These are phyloP conservation scores for Penicillium nordicum DNA, from an alignment of 2,329 filamentous ascomycete species.

Conservation along the genomic window DNA sequence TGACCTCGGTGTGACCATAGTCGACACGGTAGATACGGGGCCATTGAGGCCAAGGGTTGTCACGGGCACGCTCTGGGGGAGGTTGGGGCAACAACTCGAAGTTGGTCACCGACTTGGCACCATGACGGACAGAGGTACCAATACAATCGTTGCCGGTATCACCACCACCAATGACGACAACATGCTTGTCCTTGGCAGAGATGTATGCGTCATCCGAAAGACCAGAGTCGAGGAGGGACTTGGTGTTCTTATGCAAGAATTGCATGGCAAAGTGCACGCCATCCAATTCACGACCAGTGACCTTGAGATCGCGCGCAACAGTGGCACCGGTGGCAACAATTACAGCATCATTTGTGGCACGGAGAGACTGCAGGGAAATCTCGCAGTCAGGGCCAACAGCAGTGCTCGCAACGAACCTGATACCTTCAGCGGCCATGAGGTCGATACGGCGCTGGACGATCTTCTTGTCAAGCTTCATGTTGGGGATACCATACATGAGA, in stretches of 20 bases:
- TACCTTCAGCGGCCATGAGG: slow-evolving; percentile 86
- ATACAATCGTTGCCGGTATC: slow-evolving; percentile 98
- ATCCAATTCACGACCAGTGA: slow-evolving; percentile 80
- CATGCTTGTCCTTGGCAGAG: slow-evolving; percentile 91
- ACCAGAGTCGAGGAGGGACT: slow-evolving; percentile 90
- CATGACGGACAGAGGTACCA: slow-evolving; percentile 91
- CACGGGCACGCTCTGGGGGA: slow-evolving; percentile 79
- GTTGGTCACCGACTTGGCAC: slow-evolving; percentile 93
- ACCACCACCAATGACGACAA: slow-evolving; percentile 94
- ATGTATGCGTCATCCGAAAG: slow-evolving; percentile 82
- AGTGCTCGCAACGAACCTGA: slow-evolving; percentile 75
- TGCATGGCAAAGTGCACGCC: slow-evolving; percentile 97
- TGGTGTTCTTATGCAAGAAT: slow-evolving; percentile 96
- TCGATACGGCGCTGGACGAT: slow-evolving; percentile 93
- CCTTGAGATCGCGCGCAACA: slow-evolving; percentile 86
- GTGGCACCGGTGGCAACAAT: slow-evolving; percentile 91
- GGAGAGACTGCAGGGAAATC: slow-evolving; percentile 66
- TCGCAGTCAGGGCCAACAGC: slow-evolving; percentile 72
- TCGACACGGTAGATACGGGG: slow-evolving; percentile 97
- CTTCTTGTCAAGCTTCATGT: slow-evolving; percentile 99
- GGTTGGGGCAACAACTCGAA: slow-evolving; percentile 94
- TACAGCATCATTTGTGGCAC: slow-evolving; percentile 73
- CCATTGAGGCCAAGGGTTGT: slow-evolving; percentile 99
- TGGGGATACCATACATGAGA: slow-evolving; percentile 97
- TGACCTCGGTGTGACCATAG: slow-evolving; percentile 93